Evolutionary conservation across 2,329 filamentous ascomycete genomes (phyloP), one percentile per base, ranked within the genome.

Genomic region (Fusarium newnesense): DNA sequence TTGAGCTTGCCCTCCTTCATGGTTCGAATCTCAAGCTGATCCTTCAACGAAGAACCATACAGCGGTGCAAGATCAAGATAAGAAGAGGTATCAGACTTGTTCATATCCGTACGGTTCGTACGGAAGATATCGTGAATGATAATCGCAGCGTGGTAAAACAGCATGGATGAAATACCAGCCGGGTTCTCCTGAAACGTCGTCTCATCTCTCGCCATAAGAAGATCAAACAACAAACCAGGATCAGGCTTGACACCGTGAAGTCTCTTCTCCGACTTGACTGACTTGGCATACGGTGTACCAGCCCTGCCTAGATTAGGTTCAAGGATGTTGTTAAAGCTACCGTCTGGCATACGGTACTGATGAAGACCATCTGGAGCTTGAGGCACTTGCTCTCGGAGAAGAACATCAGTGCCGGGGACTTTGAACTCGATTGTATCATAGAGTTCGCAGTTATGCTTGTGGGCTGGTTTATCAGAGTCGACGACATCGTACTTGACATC

Each of bases 141-240:
- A 76, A 95, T 92, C 11, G 91, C 90, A 0, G 92, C 93, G 47
- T 93, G 84, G 73, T 94, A 94, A 80, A 94, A 94, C 21, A 95
- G 83, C 82, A 94, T 90, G 75, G 90, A 92, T 0, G 92, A 94
- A 44, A 95, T 90, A n/a, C 89, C 88, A 57, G 92, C 92, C 0
- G 91, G 90, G 78, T 94, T 93, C 61, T 90, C 85, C 69, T 89
- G 86, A 69, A 89, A 89, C n/a, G 75, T 77, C 1, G 75, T 64
- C 37, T 84, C 82, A 42, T 83, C 83, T 32, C 92, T 87, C 21
- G 88, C 89, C 85, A 94, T 88, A 32, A 93, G 78, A 28, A 87
- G 88, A 79, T 94, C 92, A 67, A 94, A 94, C 7, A 94, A 83
- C 19, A 91, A 83, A 24, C 88, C 89, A 0, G 92, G 87, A 56